These are phyloP conservation scores for Plasmodium adleri DNA, from an alignment of 169 alveolate genomes.

Conservation along the genomic window DNA sequence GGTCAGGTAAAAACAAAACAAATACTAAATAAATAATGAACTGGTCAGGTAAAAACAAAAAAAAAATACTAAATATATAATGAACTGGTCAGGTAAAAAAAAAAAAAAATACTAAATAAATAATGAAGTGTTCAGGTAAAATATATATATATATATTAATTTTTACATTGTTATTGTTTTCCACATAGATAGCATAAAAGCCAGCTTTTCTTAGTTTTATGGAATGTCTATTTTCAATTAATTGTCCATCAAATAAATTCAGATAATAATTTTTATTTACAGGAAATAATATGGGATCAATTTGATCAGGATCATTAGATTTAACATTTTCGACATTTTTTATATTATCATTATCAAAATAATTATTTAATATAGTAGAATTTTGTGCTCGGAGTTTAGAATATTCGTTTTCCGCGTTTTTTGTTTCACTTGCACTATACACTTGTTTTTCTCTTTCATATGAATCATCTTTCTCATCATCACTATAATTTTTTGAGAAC, in stretches of 20 bases:
- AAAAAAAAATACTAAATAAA: neutral
- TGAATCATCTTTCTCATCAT: constrained; percentile 32
- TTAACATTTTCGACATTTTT: neutral
- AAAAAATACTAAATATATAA: neutral
- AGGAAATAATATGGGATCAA: constrained; percentile 39
- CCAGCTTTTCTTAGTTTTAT: constrained; percentile 42
- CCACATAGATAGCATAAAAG: constrained; percentile 54
- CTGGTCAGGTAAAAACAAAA: neutral
- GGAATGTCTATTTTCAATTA: constrained; percentile 33
- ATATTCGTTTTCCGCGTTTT: constrained; percentile 70
- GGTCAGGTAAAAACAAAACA: constrained; percentile 3
- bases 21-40: neutral
- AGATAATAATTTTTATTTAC: constrained; percentile 18
- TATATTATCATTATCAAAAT: constrained; percentile 24
- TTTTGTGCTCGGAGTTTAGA: constrained; percentile 49
- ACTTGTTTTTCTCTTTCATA: constrained; percentile 18
- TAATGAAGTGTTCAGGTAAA: neutral
- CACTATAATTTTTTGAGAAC: constrained; percentile 22
- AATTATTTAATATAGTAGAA: constrained; percentile 64
- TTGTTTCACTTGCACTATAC: neutral
- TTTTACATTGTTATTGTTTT: constrained; percentile 40
- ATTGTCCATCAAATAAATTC: constrained; percentile 50
- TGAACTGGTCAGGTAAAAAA: neutral
- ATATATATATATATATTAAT: neutral
- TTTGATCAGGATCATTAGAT: neutral